Percentiles rank a stretch among this genome's conserved stretches.
Conservation (phyloP, 208 protist species). For the Leishmania braziliensis region DNA sequence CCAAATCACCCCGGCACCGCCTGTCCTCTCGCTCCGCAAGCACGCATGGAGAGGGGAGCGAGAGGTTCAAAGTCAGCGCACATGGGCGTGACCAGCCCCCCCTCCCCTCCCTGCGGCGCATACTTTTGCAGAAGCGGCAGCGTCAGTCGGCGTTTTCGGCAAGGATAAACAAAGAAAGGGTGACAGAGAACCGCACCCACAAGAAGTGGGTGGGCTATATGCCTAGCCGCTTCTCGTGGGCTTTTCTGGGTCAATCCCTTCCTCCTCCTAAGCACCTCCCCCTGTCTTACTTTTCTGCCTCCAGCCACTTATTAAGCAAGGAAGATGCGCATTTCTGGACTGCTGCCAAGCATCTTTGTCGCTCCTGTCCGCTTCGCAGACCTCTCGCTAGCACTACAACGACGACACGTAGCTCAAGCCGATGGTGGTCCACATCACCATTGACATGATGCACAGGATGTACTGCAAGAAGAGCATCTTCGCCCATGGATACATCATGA, state of each 20-base stretch:
- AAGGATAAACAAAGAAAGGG: not conserved
- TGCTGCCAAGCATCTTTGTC: not conserved
- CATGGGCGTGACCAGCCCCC: not conserved
- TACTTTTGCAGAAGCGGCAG: not conserved
- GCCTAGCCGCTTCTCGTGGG: not conserved
- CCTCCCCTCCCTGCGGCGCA: not conserved
- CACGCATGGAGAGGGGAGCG: not conserved
- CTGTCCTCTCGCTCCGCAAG: not conserved
- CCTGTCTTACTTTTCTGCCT: not conserved
- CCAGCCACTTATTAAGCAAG: not conserved
- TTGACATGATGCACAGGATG: conserved; percentile 50
- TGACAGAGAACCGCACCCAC: not conserved
- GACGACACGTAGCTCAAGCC: conserved; percentile 41
- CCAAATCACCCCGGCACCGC: not conserved
- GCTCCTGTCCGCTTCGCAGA: not conserved
- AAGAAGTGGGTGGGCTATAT: not conserved
- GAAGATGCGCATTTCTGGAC: not conserved
- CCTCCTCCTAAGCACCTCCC: not conserved
- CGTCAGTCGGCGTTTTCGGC: not conserved
- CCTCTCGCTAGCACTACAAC: conserved; percentile 11
- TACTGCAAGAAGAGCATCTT: conserved; percentile 88
- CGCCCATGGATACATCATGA: conserved; percentile 68
- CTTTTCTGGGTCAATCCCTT: not conserved
- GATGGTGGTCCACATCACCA: conserved; percentile 66
- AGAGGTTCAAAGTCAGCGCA: not conserved